Percentiles rank a stretch among this genome's conserved stretches.
Evolutionary conservation across 1,284 basidiomycete species (phyloP).

Genomic region (Athelia sp.): DNA sequence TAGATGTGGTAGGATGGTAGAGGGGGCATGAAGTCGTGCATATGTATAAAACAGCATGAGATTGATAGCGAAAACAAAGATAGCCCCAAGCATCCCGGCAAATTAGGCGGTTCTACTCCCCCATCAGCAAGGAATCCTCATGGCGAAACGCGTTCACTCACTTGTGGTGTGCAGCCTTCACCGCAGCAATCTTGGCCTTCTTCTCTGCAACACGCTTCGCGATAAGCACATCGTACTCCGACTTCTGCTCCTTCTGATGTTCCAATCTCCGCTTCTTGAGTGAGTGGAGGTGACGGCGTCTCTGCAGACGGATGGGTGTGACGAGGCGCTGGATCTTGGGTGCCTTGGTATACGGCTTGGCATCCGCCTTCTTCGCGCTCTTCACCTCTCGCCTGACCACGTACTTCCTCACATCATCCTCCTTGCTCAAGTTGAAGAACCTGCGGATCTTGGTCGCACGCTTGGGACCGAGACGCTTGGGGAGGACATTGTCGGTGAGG

Average conservation of each 20-base stretch:
- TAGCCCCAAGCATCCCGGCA: no score
- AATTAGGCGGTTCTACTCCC: not conserved
- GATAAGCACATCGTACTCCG: slow-evolving; percentile 87
- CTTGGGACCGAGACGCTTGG: slow-evolving; percentile 96
- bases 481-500: slow-evolving; percentile 88
- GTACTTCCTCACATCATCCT: slow-evolving; percentile 98
- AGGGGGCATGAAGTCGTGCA: not conserved
- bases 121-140: not conserved
- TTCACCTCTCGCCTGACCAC: slow-evolving; percentile 90
- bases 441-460: slow-evolving; percentile 92
- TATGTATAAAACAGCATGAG: not conserved
- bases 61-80: not conserved
- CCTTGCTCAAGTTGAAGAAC: slow-evolving; percentile 98
- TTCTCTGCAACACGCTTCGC: slow-evolving; percentile 92
- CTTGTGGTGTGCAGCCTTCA: slow-evolving; percentile 80
- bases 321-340: slow-evolving; percentile 91
- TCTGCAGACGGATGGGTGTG: slow-evolving; percentile 93
- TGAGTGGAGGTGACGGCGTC: slow-evolving; percentile 89
- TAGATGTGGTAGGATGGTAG: not conserved
- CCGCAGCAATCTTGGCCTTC: slow-evolving; percentile 80
- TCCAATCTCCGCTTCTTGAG: slow-evolving; percentile 89
- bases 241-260: slow-evolving; percentile 91
- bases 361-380: slow-evolving; percentile 86
- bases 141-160: slow-evolving; percentile 17
- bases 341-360: slow-evolving; percentile 98